A percentile compares a stretch with the other conserved stretches of the same genome.
Conservation (phyloP, 2,329 filamentous ascomycete genomes). For the Tolypocladium ophioglossoides region DNA sequence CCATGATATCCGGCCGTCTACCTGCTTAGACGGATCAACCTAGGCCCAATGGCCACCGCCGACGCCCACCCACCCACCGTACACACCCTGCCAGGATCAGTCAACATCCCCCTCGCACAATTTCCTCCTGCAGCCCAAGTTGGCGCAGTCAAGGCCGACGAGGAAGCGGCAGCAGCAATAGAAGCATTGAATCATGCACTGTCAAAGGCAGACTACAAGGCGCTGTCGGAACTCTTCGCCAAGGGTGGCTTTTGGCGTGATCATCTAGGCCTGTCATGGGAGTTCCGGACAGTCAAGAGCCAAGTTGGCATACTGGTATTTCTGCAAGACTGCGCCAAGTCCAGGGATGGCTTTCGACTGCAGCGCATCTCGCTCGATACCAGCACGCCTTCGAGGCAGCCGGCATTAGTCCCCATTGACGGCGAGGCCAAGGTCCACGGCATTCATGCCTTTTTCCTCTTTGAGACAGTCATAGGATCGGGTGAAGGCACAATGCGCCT, state of each 20-base stretch:
- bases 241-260: conserved; percentile 46
- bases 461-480: conserved; percentile 40
- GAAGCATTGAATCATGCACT: conserved; percentile 30
- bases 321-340: conserved; percentile 18
- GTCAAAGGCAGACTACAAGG: conserved; percentile 19
- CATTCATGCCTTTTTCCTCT: conserved; percentile 44
- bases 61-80: not conserved
- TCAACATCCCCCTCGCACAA: conserved; percentile 38
- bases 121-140: conserved; percentile 24
- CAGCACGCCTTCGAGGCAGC: conserved; percentile 31
- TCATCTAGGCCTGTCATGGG: conserved; percentile 45
- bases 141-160: conserved; percentile 20
- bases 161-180: conserved; percentile 27
- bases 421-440: conserved; percentile 35
- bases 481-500: conserved; percentile 48
- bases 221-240: conserved; percentile 28
- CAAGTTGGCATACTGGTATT: conserved; percentile 27
- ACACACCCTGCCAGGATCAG: conserved; percentile 32
- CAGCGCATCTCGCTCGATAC: conserved; percentile 33
- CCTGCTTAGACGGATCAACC: not conserved
- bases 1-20: not conserved
- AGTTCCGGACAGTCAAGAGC: conserved; percentile 40
- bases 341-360: conserved; percentile 28
- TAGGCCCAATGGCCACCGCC: not conserved
- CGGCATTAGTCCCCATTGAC: conserved; percentile 36